Percentiles rank a stretch among this genome's conserved stretches.
These are phyloP conservation scores for Bruguiera gymnorhiza DNA, from an alignment of 345 rosid genomes.

Conservation along the genomic window DNA sequence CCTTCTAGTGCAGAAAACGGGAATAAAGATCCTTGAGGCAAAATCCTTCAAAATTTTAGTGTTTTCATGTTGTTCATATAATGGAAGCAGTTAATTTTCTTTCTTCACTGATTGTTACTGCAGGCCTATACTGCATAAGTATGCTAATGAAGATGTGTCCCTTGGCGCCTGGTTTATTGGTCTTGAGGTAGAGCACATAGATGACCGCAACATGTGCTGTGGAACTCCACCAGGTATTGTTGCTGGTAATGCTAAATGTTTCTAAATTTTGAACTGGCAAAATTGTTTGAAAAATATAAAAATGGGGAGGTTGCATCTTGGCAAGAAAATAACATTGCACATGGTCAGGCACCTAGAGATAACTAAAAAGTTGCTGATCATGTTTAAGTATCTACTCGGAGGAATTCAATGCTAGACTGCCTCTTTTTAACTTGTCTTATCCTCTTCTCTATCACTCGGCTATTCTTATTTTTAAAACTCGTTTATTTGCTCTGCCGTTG, in stretches of 20 bases:
- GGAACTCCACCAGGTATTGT: slow-evolving; percentile 91
- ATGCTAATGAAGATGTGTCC: slow-evolving; percentile 92
- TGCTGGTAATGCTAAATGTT: not conserved
- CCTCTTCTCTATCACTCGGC: not conserved
- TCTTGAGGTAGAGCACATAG: slow-evolving; percentile 92
- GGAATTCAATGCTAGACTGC: not conserved
- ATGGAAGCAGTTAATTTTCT: slow-evolving; percentile 5
- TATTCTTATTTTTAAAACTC: not conserved
- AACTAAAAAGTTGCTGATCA: not conserved
- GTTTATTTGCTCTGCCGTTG: not conserved
- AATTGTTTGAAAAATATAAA: no score
- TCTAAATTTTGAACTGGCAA: no score
- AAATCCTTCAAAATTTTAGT: slow-evolving; percentile 2
- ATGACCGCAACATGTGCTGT: slow-evolving; percentile 86
- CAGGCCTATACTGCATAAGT: slow-evolving; percentile 90
- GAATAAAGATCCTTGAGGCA: not conserved
- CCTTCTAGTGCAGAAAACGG: not conserved
- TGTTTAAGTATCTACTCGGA: not conserved
- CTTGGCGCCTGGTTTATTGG: slow-evolving; percentile 98
- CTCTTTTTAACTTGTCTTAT: not conserved
- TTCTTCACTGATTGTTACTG: slow-evolving; percentile 23
- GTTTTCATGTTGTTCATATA: not conserved
- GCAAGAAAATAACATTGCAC: not conserved
- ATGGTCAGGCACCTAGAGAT: no score
- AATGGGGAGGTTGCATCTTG: not conserved